Evolutionary conservation across 169 alveolate species (phyloP).

Genomic region (Ichthyophthirius multifiliis): DNA sequence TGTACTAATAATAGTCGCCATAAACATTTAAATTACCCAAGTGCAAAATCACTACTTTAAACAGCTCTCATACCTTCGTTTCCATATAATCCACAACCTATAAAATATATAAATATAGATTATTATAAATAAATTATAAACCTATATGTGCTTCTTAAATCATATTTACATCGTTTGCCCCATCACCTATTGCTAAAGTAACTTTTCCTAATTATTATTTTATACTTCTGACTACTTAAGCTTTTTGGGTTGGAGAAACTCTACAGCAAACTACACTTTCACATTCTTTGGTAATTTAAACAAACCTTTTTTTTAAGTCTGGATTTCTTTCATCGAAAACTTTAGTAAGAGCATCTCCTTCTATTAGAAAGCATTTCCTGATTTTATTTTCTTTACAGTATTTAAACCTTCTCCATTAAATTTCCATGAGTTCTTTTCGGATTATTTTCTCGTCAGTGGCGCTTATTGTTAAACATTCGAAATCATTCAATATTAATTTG

Average conservation of each 20-base stretch:
- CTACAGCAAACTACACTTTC: constrained; percentile 83
- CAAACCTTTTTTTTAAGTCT: constrained; percentile 7
- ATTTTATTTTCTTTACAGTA: constrained; percentile 8
- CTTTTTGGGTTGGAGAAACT: constrained; percentile 84
- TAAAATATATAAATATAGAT: background rate
- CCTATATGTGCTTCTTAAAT: constrained; percentile 94
- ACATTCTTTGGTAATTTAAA: constrained; percentile 29
- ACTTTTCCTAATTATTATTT: constrained; percentile 73
- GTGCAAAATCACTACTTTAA: constrained; percentile 75
- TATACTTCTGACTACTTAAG: constrained; percentile 80
- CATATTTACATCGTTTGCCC: constrained; percentile 99
- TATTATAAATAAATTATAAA: background rate
- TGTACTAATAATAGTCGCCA: constrained; percentile 88
- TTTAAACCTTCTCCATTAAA: background rate
- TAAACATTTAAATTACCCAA: constrained; percentile 84
- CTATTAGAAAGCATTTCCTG: constrained; percentile 9
- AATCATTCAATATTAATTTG: constrained; percentile 52
- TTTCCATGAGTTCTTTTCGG: constrained; percentile 1
- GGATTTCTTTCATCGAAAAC: background rate
- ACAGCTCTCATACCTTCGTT: constrained; percentile 93
- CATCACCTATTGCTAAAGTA: constrained; percentile 94
- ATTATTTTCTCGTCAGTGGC: background rate
- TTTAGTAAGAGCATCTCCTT: constrained; percentile 20
- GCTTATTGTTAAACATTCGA: constrained; percentile 10
- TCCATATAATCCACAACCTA: constrained; percentile 96